Evolutionary conservation across 2,329 filamentous ascomycete genomes (phyloP), one percentile per base, ranked within the genome.

Genomic region (Coniochaeta sp.): DNA sequence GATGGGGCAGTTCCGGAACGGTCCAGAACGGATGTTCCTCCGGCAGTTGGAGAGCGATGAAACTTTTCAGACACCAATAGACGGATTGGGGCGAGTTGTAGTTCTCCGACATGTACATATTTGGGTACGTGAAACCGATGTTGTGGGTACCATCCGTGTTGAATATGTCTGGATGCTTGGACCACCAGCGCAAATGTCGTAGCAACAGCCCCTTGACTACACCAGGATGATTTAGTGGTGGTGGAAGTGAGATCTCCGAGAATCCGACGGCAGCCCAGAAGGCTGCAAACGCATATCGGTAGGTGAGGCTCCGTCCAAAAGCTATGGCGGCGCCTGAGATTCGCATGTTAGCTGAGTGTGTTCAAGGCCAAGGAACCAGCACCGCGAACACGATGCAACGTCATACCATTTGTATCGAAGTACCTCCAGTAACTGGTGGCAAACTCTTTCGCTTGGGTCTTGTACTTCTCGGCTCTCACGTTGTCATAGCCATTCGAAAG

Each of bases 171-270:
- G 67, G 67, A 3, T 71, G 56, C 1, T 61, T 57, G 0, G 67
- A 59, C 76, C 76, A 80, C 74, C 74, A 79, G 7, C 71, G 66
- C 3, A 79, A 60, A 53, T 80, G 75, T 0, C 76, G 69, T 1
- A 76, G 58, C 0, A 79, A 64, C 10, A 79, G 67, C 0, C 77
- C 76, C 55, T 77, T 79, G 16, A 76, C 54, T 0, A 65, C 59
- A 0, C 73, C 73, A 13, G 64, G 66, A 1, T 65, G 60, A 4
- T 67, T 55, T 0, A 77, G 51, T 0, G 71, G 70, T 0, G 58
- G 54, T 0, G 70, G 66, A 5, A 77, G 55, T 0, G 67, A 56
- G 1, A 78, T 56, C 3, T 68, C 64, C 0, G 73, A 70, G 12
- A 75, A 67, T 1, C 71, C 72, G 1, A 70, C 53, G 1, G 71